phyloP scores from a whole-genome alignment of 805 yeast genomes.

The Teunomyces atbi region DNA sequence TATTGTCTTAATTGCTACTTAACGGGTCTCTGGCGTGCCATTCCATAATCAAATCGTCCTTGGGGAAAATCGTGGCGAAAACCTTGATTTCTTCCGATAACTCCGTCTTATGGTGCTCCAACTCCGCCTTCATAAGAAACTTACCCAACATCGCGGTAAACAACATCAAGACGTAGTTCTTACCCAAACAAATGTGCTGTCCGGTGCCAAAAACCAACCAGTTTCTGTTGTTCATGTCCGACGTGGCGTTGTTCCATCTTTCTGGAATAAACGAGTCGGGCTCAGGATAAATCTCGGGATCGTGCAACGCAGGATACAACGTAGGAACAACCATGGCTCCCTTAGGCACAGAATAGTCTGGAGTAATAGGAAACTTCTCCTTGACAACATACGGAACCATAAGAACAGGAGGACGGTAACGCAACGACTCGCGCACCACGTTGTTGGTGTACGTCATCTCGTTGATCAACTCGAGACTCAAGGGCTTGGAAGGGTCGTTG shows the following conservation, averaged over 20 bases:
- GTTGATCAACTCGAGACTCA: conserved; percentile 74
- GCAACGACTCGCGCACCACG: conserved; percentile 89
- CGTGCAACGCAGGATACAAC: conserved; percentile 92
- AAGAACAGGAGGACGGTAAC: conserved; percentile 95
- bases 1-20: conserved; percentile 5
- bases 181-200: conserved; percentile 94
- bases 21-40: conserved; percentile 67
- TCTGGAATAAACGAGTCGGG: conserved; percentile 96
- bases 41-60: conserved; percentile 84
- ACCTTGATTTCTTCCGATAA: conserved; percentile 90
- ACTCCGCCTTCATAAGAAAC: conserved; percentile 75
- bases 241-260: conserved; percentile 88
- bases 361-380: conserved; percentile 78
- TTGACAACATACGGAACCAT: conserved; percentile 98
- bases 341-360: conserved; percentile 87
- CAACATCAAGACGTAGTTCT: conserved; percentile 86
- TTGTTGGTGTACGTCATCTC: conserved; percentile 82
- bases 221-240: conserved; percentile 75
- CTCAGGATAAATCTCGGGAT: conserved; percentile 92
- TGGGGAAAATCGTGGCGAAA: conserved; percentile 97
- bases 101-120: conserved; percentile 79
- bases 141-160: conserved; percentile 91
- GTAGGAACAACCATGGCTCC: conserved; percentile 98
- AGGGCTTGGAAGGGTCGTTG: conserved; percentile 63
- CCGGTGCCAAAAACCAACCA: conserved; percentile 98